A percentile compares a stretch with the other conserved stretches of the same genome.
Conservation (phyloP, 2,329 filamentous ascomycete species). For the Trichoderma atroviride region DNA sequence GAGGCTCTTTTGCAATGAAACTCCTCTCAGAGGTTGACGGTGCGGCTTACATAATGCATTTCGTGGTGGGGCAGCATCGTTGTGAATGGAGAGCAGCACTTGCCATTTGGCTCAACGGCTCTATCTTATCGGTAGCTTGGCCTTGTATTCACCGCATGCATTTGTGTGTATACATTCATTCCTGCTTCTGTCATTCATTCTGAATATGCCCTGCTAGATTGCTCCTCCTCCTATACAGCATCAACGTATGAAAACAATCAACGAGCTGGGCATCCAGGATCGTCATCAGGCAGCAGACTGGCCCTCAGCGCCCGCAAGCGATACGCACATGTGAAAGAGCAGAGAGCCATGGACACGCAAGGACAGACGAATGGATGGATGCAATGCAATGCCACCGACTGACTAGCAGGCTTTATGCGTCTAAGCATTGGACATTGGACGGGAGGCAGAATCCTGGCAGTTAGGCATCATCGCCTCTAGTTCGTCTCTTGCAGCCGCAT, state of each 20-base stretch:
- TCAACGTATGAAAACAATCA: neutral
- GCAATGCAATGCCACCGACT: slow-evolving; percentile 12
- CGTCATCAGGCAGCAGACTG: neutral
- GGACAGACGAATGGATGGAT: slow-evolving; percentile 1
- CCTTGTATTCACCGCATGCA: neutral
- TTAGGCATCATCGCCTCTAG: slow-evolving; percentile 21
- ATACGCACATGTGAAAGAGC: neutral
- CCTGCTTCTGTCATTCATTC: neutral
- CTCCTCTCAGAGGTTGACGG: slow-evolving; percentile 20
- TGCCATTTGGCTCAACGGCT: neutral
- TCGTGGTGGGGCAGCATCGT: slow-evolving; percentile 11
- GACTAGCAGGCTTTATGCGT: neutral
- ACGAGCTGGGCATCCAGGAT: neutral
- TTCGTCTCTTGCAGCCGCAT: slow-evolving; percentile 1
- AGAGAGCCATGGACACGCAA: neutral
- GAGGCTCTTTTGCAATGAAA: slow-evolving; percentile 22
- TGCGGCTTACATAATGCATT: slow-evolving; percentile 20
- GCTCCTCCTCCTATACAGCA: neutral
- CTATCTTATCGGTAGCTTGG: slow-evolving; percentile 6
- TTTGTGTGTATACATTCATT: neutral
- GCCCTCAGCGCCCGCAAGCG: neutral
- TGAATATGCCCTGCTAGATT: neutral
- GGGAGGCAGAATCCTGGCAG: neutral
- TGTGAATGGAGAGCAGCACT: neutral
- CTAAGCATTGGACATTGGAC: too few species aligned